These are phyloP conservation scores for Allium sativum DNA, from an alignment of 106 monocot species.

Conservation along the genomic window DNA sequence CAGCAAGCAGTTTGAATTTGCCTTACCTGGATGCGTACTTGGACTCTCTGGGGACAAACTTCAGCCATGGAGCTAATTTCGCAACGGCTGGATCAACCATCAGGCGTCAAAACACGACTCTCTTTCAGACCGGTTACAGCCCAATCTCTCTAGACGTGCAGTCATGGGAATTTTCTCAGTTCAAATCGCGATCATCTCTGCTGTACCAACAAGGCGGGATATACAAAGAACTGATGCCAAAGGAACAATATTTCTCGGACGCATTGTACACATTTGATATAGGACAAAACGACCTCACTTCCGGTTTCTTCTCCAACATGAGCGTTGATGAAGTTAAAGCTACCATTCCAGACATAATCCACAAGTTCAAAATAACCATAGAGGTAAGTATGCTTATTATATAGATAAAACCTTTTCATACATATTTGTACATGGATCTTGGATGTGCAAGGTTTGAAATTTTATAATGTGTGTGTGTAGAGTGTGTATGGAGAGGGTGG, in stretches of 20 bases:
- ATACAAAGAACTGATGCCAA: constrained; percentile 21
- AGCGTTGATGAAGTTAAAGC: constrained; percentile 20
- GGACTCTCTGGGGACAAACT: constrained; percentile 63
- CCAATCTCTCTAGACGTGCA: constrained; percentile 82
- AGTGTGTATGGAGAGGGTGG: constrained; percentile 47
- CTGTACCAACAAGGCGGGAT: constrained; percentile 16
- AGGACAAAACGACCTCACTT: constrained; percentile 31
- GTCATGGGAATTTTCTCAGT: constrained; percentile 65
- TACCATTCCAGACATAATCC: constrained; percentile 18
- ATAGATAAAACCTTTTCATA: not conserved
- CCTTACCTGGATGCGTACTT: constrained; percentile 67
- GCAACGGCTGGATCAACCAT: constrained; percentile 40
- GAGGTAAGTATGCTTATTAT: constrained; percentile 11
- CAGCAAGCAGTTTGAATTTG: constrained; percentile 38
- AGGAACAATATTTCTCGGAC: constrained; percentile 12
- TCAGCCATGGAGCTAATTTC: constrained; percentile 80
- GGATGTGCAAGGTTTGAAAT: not conserved
- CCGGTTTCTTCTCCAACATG: constrained; percentile 21
- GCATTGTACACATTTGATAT: constrained; percentile 31
- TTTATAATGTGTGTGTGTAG: constrained; percentile 29
- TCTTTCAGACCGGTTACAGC: constrained; percentile 71
- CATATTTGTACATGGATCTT: no score
- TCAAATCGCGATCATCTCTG: constrained; percentile 38
- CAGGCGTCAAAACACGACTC: constrained; percentile 40
- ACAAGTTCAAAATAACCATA: constrained; percentile 12